Evolutionary conservation across 1,284 basidiomycete genomes (phyloP), one percentile per base, ranked within the genome.

Genomic region (Apiotrichum gamsii): DNA sequence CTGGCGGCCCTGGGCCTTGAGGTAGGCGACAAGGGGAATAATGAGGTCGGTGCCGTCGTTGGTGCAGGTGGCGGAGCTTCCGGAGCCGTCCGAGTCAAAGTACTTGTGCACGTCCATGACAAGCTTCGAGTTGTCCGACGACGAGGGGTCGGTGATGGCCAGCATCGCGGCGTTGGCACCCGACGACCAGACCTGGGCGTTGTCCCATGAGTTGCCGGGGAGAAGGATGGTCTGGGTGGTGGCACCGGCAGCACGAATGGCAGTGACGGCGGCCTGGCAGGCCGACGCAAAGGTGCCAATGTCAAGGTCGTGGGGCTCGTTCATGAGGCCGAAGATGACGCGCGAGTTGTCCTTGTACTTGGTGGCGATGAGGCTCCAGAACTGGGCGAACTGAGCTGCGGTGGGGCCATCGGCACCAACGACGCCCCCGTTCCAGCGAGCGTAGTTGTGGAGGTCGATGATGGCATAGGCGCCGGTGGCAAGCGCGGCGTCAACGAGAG

Each of bases 41-140:
- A 80, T 62, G 9, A 77, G 72, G 45, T 70, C 67, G 31, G 79
- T 73, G 52, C 78, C 80, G 64, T 65, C 79, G 35, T 72, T 75
- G 54, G 75, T 51, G 52, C 70, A 72, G 74, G 51, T 77, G 11
- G 74, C 55, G 58, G 76, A 74, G 4, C 78, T 80, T 39, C 81
- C 80, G 33, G 75, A 77, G 63, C 79, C 79, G 63, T 81, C 79
- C 44, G 70, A 72, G 63, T 82, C 80, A 52, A 80, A 76, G 65
- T 82, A 82, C 65, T 80, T 77, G 74, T 81, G 80, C 4, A 80
- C 78, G 74, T 82, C 80, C 56, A 82, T 78, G 58, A 82, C 65
- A 28, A 82, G 73, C 62, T 54, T 42, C 4, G 55, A 56, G 25
- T 77, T 78, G 62, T 62, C 71, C 1, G 68, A 72, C 31, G 77